Evolutionary conservation across 169 alveolate species (phyloP), one percentile per base, ranked within the genome.

Genomic region (Cryptosporidium felis): DNA sequence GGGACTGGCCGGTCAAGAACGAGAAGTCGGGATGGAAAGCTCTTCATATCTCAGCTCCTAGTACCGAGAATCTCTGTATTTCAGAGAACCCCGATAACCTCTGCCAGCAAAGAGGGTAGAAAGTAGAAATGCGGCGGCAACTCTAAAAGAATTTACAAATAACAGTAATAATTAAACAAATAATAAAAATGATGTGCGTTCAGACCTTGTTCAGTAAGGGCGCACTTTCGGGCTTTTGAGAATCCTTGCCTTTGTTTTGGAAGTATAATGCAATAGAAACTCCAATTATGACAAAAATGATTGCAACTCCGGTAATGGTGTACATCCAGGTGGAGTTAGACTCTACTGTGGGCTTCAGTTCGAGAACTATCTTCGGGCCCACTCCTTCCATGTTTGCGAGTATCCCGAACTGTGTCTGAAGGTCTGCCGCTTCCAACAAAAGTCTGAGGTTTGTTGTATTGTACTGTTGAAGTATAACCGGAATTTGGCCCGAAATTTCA

Each of bases 251-350:
- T 44, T 49, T 74, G 44, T 74, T 74, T 38, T 74, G 85, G 53
- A 74, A 53, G 42, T 74, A 74, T 18, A 74, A 12, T 6, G 85
- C 85, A 74, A 74, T 56, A 38, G 67, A 53, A 16, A 74, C 85
- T 30, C 85, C 85, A 40, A 74, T 56, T 21, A 74, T 56, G 21
- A 74, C 85, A 41, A 74, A 30, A 51, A 74, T 49, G 28, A 74
- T 23, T 1, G 85, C 85, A 36, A 53, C 74, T 18, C 65, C 65
- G 1, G 67, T 74, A 36, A 74, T 56, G 32, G 85, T 74, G 23
- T 74, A 74, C 74, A 74, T 51, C 85, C 85, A 74, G 10, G 65
- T 74, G 12, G 85, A 74, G 28, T 56, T 51, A 12, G 85, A 56
- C 9, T 74, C 60, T n/a, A 56, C 46, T 14, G 85, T 49, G 21